Evolutionary conservation across 345 rosid species (phyloP).

Genomic region (Brassica nigra): DNA sequence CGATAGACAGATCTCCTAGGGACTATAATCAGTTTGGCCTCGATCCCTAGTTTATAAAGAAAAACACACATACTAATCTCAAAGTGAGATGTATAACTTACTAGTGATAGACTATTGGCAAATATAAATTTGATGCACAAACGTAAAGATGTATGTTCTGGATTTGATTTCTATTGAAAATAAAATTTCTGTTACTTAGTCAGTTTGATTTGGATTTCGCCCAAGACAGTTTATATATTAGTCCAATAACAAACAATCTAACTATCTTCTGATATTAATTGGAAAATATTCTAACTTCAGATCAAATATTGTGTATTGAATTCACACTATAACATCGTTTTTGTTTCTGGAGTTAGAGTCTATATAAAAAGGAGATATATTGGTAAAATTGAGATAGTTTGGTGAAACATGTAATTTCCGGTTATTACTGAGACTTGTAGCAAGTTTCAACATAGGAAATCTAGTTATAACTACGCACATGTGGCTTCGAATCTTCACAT

Average conservation of each 20-base stretch:
- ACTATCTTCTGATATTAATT: too few species aligned
- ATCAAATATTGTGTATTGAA: too few species aligned
- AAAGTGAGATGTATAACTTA: too few species aligned
- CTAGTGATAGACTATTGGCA: too few species aligned
- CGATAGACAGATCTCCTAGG: too few species aligned
- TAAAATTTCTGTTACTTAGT: neutral
- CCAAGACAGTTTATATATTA: too few species aligned
- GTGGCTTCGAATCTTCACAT: conserved; percentile 5
- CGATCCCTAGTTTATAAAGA: too few species aligned
- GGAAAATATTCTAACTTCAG: neutral
- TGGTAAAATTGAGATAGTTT: neutral
- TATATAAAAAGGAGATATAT: neutral
- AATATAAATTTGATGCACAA: neutral
- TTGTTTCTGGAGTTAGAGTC: too few species aligned
- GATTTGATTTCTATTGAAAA: too few species aligned
- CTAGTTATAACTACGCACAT: conserved; percentile 27
- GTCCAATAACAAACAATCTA: neutral
- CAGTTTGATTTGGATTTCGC: too few species aligned
- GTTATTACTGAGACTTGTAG: neutral
- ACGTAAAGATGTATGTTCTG: neutral
- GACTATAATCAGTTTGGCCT: too few species aligned
- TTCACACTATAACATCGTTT: too few species aligned
- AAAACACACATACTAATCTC: neutral
- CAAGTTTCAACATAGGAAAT: conserved; percentile 23
- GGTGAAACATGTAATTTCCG: neutral